Evolutionary conservation across 257 asterid genomes (phyloP).

Genomic region (Sherardia arvensis): DNA sequence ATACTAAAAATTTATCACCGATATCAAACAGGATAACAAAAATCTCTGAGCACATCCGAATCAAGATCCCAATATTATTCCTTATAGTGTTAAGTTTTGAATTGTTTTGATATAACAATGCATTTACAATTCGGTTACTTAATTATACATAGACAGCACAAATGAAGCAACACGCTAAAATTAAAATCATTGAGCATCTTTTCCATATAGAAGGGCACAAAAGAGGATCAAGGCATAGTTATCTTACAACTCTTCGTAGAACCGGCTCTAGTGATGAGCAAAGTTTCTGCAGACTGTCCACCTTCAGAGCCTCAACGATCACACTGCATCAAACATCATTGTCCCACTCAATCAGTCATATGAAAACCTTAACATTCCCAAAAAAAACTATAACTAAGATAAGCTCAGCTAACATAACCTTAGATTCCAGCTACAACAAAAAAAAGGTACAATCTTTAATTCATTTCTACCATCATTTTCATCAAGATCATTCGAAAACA

Average conservation of each 20-base stretch:
- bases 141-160: background rate
- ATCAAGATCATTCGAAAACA: background rate
- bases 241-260: conserved; percentile 95
- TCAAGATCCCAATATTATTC: background rate
- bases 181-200: background rate
- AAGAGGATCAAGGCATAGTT: conserved; percentile 9
- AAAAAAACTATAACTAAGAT: background rate
- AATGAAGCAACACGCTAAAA: background rate
- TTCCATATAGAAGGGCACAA: background rate
- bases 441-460: conserved; percentile 1
- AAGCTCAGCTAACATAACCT: background rate
- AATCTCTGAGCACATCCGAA: background rate
- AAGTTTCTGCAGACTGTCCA: conserved; percentile 89
- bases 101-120: background rate
- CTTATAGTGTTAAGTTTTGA: background rate
- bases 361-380: background rate
- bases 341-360: background rate
- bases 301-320: conserved; percentile 89
- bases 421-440: background rate
- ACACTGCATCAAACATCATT: conserved; percentile 56
- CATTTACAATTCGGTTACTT: background rate
- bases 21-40: background rate
- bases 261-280: conserved; percentile 94
- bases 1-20: background rate
- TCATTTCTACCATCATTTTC: background rate